Conservation (phyloP, 2,329 filamentous ascomycete species). For the Didymella pinodella region DNA sequence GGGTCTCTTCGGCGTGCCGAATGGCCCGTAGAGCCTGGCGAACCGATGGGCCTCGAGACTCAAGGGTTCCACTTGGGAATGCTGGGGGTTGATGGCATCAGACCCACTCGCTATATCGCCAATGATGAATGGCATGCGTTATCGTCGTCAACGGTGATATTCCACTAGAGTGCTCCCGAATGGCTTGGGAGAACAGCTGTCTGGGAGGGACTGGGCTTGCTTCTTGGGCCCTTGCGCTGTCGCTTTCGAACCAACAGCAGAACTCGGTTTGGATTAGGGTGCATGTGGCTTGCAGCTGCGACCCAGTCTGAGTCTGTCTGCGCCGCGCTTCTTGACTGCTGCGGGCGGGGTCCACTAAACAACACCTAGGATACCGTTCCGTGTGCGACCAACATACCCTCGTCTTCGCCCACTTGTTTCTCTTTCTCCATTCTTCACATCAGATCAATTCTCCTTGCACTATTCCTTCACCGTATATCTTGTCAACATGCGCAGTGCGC, state of each 20-base stretch:
- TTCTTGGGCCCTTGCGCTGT: conserved; percentile 24
- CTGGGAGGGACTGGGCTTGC: conserved; percentile 15
- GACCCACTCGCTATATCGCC: conserved; percentile 23
- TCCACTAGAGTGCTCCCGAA: conserved; percentile 5
- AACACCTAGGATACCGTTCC: conserved; percentile 41
- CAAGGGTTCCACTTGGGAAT: conserved; percentile 19
- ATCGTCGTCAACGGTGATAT: conserved; percentile 17
- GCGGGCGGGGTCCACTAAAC: conserved; percentile 33
- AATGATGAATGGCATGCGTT: conserved; percentile 3
- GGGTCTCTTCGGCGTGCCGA: conserved; percentile 22
- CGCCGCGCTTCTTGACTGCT: conserved; percentile 8
- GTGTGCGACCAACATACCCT: conserved; percentile 41
- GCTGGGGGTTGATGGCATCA: conserved; percentile 19
- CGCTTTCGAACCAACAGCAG: conserved; percentile 30
- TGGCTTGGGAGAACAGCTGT: conserved; percentile 17
- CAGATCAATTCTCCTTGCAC: conserved; percentile 22
- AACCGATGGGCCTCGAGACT: conserved; percentile 18
- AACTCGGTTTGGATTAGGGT: conserved; percentile 31
- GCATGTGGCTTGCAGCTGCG: conserved; percentile 44
- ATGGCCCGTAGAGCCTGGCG: conserved; percentile 18
- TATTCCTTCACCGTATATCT: conserved; percentile 23
- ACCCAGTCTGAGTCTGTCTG: background rate
- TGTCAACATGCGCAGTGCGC: conserved; percentile 27
- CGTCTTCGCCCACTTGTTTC: conserved; percentile 30
- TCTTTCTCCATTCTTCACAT: conserved; percentile 26